Base-by-base conservation (phyloP, 768 basidiomycete species). In the Neoboletus magnificus region DNA sequence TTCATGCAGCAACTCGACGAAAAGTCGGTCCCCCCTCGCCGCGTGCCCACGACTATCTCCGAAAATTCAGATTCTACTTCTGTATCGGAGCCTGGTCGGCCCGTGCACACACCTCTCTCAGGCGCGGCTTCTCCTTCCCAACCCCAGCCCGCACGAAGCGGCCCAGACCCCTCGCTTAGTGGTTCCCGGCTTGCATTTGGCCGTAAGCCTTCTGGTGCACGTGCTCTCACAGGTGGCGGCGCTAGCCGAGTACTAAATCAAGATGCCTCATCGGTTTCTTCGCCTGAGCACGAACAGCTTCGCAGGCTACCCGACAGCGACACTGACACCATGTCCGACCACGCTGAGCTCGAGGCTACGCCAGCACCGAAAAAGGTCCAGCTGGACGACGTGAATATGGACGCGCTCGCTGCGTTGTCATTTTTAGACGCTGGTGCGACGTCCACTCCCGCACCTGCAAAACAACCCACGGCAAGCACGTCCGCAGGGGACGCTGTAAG, bases 181-280 rank as follows among this genome's bases (percentile, higher is more conserved):
- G 65, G 76, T 62, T 50, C 66, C 77, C 65, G 68, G 56, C 42
- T 66, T 47, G 60, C 59, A 18, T 49, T 72, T 45, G 84, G 85
- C 72, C 84, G 87, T 72, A 89, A 87, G 65, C 89, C 89, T 22
- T 86, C 87, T 32, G 89, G 89, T 47, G 89, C 89, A 85, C 89
- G 89, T 85, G 89, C 86, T 46, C 82, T 76, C 54, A 56, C 62
- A 5, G 52, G 50, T 56, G 54, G 45, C 62, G 65, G 67, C 46
- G 48, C 59, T 61, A 71, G 67, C 78, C 79, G 62, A 73, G 72
- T 61, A 54, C 64, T 59, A 70, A 73, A 73, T 70, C 52, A 56
- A 60, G 68, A 74, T 55, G 63, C 64, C 20, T 59, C 71, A 61
- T 71, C 66, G 49, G 63, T 67, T 75, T 69, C 77, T 70, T 72